Conservation (phyloP, 2,329 filamentous ascomycete species). For the Monosporascus sp. region DNA sequence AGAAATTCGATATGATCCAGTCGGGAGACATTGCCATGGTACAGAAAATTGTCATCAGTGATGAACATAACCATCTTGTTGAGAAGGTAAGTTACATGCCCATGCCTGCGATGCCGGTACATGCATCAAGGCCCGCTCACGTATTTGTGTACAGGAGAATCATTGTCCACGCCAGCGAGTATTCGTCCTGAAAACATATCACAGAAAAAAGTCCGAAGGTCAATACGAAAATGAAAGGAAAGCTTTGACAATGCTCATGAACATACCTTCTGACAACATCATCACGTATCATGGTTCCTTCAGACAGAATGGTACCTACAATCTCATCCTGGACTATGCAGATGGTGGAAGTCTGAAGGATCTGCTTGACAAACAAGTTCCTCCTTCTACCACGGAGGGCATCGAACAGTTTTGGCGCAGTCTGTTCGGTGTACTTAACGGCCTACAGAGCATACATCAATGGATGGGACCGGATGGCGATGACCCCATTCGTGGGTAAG, state of each 20-base stretch:
- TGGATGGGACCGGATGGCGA: conserved; percentile 3
- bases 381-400: conserved; percentile 1
- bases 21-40: conserved; percentile 5
- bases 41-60: conserved; percentile 6
- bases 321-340: conserved; percentile 13
- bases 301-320: conserved; percentile 5
- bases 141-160: not conserved
- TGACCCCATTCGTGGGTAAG: conserved; percentile 9
- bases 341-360: conserved; percentile 9
- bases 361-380: conserved; percentile 1
- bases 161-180: not conserved
- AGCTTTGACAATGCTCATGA: conserved; percentile 7
- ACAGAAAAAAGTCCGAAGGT: conserved; percentile 1
- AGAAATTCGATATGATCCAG: not conserved
- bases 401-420: conserved; percentile 8
- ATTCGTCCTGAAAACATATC: conserved; percentile 10
- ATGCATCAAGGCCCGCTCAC: not conserved
- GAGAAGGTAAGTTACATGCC: not conserved
- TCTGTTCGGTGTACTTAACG: conserved; percentile 6
- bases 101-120: not conserved
- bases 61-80: conserved; percentile 5
- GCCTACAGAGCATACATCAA: conserved; percentile 6
- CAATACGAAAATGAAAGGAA: conserved; percentile 10
- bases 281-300: conserved; percentile 15
- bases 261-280: conserved; percentile 5